These are phyloP conservation scores for Lagenidium giganteum DNA, from an alignment of 352 stramenopile species.

Conservation along the genomic window DNA sequence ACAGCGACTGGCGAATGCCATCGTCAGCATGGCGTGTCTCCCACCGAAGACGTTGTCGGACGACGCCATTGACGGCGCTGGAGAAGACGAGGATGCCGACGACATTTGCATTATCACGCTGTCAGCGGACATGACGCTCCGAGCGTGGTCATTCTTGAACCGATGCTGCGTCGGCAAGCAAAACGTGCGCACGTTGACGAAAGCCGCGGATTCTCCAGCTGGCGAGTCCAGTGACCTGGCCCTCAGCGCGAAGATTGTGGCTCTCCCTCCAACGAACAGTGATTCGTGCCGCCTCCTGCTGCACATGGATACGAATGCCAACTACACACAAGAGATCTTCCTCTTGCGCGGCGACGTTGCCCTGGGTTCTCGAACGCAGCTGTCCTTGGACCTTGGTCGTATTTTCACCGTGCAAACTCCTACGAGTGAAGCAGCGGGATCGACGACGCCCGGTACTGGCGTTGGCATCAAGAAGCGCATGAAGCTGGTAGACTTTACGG, in stretches of 20 bases:
- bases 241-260: slow-evolving; percentile 52
- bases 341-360: slow-evolving; percentile 54
- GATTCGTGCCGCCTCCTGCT: slow-evolving; percentile 60
- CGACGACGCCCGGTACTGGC: too few relatives aligned
- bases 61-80: slow-evolving; percentile 35
- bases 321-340: slow-evolving; percentile 53
- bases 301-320: slow-evolving; percentile 54
- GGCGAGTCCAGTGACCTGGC: slow-evolving; percentile 29
- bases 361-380: slow-evolving; percentile 21
- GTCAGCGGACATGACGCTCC: slow-evolving; percentile 58
- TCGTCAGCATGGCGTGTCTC: too few relatives aligned
- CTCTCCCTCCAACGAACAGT: slow-evolving; percentile 41
- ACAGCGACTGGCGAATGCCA: slow-evolving; percentile 12
- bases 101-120: slow-evolving; percentile 70
- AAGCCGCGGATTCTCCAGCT: slow-evolving; percentile 20
- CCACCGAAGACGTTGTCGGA: too few relatives aligned
- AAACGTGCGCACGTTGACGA: slow-evolving; percentile 33
- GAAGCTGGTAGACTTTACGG: slow-evolving; percentile 67
- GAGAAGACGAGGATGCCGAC: slow-evolving; percentile 35
- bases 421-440: slow-evolving; percentile 1
- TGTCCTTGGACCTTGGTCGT: slow-evolving; percentile 39
- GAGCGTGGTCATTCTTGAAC: slow-evolving; percentile 60
- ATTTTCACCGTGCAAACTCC: slow-evolving; percentile 53
- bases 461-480: slow-evolving; percentile 45
- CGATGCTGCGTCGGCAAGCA: slow-evolving; percentile 67